These are phyloP conservation scores for Liriodendron chinense DNA, from an alignment of 164 flowering plant genomes.

Conservation along the genomic window DNA sequence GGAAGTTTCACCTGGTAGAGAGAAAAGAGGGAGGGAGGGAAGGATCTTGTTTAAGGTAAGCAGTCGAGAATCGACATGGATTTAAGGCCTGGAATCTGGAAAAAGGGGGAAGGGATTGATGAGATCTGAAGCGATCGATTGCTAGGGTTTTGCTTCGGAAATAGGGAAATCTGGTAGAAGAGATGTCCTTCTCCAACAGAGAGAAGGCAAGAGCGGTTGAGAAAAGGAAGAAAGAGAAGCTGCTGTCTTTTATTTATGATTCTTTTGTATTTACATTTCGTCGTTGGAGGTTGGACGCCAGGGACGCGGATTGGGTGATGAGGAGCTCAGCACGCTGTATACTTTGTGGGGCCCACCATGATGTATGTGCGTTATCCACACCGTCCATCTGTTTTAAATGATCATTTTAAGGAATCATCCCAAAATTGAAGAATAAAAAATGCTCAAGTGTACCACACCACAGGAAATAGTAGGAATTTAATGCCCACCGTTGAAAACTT, in stretches of 20 bases:
- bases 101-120: not conserved
- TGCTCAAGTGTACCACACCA: too few relatives aligned
- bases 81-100: not conserved
- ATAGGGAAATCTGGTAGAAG: not conserved
- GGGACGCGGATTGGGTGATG: too few relatives aligned
- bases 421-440: too few relatives aligned
- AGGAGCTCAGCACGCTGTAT: too few relatives aligned
- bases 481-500: too few relatives aligned
- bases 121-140: not conserved
- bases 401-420: too few relatives aligned
- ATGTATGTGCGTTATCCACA: too few relatives aligned
- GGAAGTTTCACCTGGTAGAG: not conserved
- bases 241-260: not conserved
- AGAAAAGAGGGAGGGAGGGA: not conserved
- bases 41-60: not conserved
- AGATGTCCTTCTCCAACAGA: not conserved
- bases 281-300: too few relatives aligned
- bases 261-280: too few relatives aligned
- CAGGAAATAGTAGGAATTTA: too few relatives aligned
- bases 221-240: not conserved
- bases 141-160: not conserved
- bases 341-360: too few relatives aligned
- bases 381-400: too few relatives aligned
- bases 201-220: not conserved
- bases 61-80: not conserved